Evolutionary conservation across 2,329 filamentous ascomycete genomes (phyloP).

Genomic region (Aspergillus sp.): DNA sequence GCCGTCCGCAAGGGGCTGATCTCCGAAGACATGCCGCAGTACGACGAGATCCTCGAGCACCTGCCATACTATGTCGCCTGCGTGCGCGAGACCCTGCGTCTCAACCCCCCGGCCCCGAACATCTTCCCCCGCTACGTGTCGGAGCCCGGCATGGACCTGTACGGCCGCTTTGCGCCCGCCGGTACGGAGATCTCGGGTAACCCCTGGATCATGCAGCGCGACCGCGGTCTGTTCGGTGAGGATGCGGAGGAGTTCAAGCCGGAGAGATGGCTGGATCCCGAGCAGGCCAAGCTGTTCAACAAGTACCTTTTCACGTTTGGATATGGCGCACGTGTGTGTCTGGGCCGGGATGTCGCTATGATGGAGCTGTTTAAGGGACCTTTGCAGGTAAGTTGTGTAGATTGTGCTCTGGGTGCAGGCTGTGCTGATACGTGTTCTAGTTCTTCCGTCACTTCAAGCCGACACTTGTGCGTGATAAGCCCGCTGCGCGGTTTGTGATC

Average conservation of each 20-base stretch:
- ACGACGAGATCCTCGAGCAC: slow-evolving; percentile 42
- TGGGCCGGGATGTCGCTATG: slow-evolving; percentile 52
- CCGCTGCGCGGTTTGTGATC: slow-evolving; percentile 26
- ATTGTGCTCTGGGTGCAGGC: background rate
- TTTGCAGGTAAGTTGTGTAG: slow-evolving; percentile 24
- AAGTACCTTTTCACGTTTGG: slow-evolving; percentile 53
- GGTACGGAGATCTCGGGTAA: slow-evolving; percentile 49
- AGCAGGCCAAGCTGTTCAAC: slow-evolving; percentile 42
- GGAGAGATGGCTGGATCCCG: slow-evolving; percentile 41
- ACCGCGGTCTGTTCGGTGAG: slow-evolving; percentile 40
- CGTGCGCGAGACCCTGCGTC: slow-evolving; percentile 51
- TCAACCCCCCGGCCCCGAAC: slow-evolving; percentile 52
- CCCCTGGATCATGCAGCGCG: slow-evolving; percentile 49
- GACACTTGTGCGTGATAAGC: slow-evolving; percentile 22
- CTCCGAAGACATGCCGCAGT: slow-evolving; percentile 36
- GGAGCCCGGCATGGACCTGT: slow-evolving; percentile 37
- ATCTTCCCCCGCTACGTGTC: slow-evolving; percentile 50
- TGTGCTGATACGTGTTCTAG: slow-evolving; percentile 14
- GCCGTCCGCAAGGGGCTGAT: slow-evolving; percentile 32
- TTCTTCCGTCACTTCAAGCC: slow-evolving; percentile 32
- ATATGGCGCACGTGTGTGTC: slow-evolving; percentile 49
- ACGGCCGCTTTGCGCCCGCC: slow-evolving; percentile 39
- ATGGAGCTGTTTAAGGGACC: slow-evolving; percentile 54
- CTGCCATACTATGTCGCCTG: slow-evolving; percentile 52
- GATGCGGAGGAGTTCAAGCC: slow-evolving; percentile 42